Base-by-base conservation (phyloP, 768 basidiomycete species). In the Termitomyces sp. region DNA sequence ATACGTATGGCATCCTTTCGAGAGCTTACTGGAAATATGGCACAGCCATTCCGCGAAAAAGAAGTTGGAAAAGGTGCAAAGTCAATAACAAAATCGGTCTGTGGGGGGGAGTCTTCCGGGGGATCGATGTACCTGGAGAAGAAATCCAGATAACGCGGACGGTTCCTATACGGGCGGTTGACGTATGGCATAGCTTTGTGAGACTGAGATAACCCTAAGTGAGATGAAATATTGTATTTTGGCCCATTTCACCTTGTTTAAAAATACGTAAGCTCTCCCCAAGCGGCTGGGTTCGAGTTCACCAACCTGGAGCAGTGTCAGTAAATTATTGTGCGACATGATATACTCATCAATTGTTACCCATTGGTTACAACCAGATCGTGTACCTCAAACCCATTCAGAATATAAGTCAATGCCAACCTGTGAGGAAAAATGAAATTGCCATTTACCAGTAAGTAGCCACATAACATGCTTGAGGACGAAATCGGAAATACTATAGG, bases 281-380 rank as follows among this genome's bases (percentile, higher is more conserved):
- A 83, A 72, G 32, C 81, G 69, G 25, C 79, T 78, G 0, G 75
- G 71, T 17, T 79, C 79, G 2, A 83, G 70, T 63, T 83, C 81
- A 2, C 82, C 83, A 17, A 79, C 75, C 78, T 79, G 47, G 35
- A 23, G 55, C 27, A 21, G 49, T 45, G 23, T 32, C 30, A 10
- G 16, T 12, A 7, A 46, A 45, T 42, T 55, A 25, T 55, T 34
- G 34, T 7, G 74, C 23, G 34, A 12, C 5, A 39, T 27, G 25
- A 12, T n/a, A 39, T 27, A 37, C 23, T 50, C 10, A 6, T 23
- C 2, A 3, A 16, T 1, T n/a, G 23, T 50, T n/a, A 39, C 81
- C 83, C 83, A 85, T 71, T 85, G 83, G 61, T 83, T 83, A 63
- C 81, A 83, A 12, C 82, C 80, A 11, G 79, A 77, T 61, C 76